A percentile compares a stretch with the other conserved stretches of the same genome.
phyloP scores from a whole-genome alignment of 768 basidiomycete genomes.

The Clathrus columnatus region DNA sequence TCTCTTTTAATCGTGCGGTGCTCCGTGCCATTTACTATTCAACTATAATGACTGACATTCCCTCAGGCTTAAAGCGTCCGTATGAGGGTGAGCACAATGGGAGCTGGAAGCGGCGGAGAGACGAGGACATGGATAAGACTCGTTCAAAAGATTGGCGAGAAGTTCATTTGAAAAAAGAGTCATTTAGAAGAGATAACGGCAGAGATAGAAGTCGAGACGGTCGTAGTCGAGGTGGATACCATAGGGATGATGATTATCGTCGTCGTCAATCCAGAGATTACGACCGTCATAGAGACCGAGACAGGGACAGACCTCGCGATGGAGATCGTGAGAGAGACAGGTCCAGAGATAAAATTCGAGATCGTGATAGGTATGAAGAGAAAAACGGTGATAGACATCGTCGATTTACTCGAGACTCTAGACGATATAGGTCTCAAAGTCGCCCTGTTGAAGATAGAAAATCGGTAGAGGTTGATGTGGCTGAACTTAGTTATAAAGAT shows the following conservation, averaged over 20 bases:
- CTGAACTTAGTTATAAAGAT: not conserved
- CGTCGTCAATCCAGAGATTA: not conserved
- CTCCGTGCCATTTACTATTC: slow-evolving; percentile 10
- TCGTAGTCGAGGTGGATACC: slow-evolving; percentile 1
- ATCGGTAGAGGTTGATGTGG: not conserved
- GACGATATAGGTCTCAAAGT: slow-evolving; percentile 1
- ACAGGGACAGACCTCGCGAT: not conserved
- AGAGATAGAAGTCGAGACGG: slow-evolving; percentile 4
- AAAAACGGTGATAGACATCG: slow-evolving; percentile 3
- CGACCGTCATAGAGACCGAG: slow-evolving; percentile 1
- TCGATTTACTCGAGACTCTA: too few species aligned
- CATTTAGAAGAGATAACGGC: not conserved
- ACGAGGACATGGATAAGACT: not conserved
- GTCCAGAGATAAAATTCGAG: not conserved
- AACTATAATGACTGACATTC: slow-evolving; percentile 11
- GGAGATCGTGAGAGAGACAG: not conserved
- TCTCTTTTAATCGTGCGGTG: slow-evolving; percentile 10
- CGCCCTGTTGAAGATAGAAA: not conserved
- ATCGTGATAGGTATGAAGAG: slow-evolving; percentile 1
- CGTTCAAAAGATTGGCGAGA: slow-evolving; percentile 7
- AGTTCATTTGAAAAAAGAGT: slow-evolving; percentile 1
- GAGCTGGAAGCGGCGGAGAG: slow-evolving; percentile 8
- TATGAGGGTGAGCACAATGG: slow-evolving; percentile 9
- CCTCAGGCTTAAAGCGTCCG: slow-evolving; percentile 11
- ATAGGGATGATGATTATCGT: slow-evolving; percentile 6